Evolutionary conservation across 2,329 filamentous ascomycete species (phyloP), one percentile per base, ranked within the genome.

Genomic region (Colletotrichum sp.): DNA sequence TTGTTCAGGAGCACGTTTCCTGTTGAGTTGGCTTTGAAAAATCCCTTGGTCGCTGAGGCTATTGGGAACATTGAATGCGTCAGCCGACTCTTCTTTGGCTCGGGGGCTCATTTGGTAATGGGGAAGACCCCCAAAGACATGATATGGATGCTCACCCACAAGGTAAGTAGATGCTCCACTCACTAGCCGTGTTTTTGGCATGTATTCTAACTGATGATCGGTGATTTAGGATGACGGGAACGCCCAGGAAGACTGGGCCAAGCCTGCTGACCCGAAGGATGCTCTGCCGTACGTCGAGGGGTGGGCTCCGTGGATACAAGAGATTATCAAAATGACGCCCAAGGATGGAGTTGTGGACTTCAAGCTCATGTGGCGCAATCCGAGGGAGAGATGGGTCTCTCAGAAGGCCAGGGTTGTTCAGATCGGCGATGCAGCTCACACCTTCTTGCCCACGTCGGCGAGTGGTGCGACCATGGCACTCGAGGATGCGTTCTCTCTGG

Each of bases 401-500:
- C 81, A 80, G 0, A 79, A 79, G 1, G 83, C 77, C 2, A 82
- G 84, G 4, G 82, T 87, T 3, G 79, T 86, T 21, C 81, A 84
- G 62, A 84, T 86, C 32, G 85, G 85, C 24, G 86, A 87, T 69
- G 83, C 85, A 0, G 86, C 86, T 4, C 86, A 87, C 78, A 83
- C 85, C 0, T 85, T 86, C 77, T 80, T 86, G 13, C 85, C 86
- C 1, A 83, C 85, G 7, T 86, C 85, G 1, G 84, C 84, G 28
- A 86, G 86, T 71, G 85, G 85, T 4, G 86, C 85, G 9, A 86
- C 84, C 3, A 85, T 86, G 78, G 85, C 85, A 2, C 85, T 87
- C 44, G 86, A 87, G 68, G 86, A 87, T 73, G 85, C 84, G 18
- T 78, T 85, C 32, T 85, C 83, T 7, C 77, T 87, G 4, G 84